Evolutionary conservation across 345 rosid genomes (phyloP).

Genomic region (Pistacia integerrima): DNA sequence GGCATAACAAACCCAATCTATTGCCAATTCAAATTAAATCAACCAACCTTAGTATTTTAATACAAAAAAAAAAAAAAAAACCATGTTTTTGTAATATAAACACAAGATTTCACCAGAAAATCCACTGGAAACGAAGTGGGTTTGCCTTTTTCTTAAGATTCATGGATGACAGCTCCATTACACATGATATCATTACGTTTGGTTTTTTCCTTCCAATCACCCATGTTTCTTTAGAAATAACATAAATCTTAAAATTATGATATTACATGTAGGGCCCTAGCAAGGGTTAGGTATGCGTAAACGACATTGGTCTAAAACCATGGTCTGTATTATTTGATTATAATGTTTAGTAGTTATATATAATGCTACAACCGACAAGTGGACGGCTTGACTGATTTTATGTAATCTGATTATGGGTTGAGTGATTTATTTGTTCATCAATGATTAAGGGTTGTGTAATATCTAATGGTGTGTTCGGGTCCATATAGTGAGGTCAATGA

Average conservation of each 20-base stretch:
- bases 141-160: neutral
- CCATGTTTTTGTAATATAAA: too few relatives aligned
- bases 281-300: neutral
- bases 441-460: neutral
- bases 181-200: constrained; percentile 18
- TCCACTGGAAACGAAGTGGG: neutral
- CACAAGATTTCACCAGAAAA: neutral
- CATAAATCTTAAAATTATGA: neutral
- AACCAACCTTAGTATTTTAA: too few relatives aligned
- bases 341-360: neutral
- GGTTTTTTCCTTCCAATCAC: neutral
- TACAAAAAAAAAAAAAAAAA: too few relatives aligned
- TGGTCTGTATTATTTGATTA: neutral
- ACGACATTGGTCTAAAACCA: neutral
- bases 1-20: too few relatives aligned
- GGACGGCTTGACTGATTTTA: neutral
- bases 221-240: constrained; percentile 11
- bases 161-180: constrained; percentile 12
- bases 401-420: neutral
- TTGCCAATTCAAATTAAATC: too few relatives aligned
- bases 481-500: neutral
- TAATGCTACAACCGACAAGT: neutral
- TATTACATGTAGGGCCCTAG: neutral
- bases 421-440: neutral
- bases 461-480: neutral